Evolutionary conservation across 768 basidiomycete genomes (phyloP), one percentile per base, ranked within the genome.

Genomic region (Lepiota brunneoincarnata): DNA sequence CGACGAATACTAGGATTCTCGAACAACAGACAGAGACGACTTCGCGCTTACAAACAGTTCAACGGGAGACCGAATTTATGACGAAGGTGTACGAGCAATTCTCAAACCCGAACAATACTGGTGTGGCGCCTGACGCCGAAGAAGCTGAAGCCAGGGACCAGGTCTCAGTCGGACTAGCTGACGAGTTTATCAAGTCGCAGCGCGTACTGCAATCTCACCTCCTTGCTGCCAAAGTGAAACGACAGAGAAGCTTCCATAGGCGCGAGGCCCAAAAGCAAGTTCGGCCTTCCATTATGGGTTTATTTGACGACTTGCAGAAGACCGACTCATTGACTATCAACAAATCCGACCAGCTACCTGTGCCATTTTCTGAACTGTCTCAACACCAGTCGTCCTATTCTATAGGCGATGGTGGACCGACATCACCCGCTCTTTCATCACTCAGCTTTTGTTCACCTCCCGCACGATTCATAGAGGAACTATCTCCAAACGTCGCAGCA

Each of bases 11-110:
- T 6, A 78, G 80, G 51, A 90, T 93, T 38, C 72, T 81, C 18
- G 71, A 76, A 52, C 82, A 87, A 57, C 90, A 92, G 63, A 67
- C 66, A 1, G 77, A 80, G 59, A 90, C 89, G 0, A 69, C 77
- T 4, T 72, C 72, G 36, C 82, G 84, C 55, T 72, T 91, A 23
- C 78, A 79, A n/a, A 78, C 79, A 3, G 87, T 89, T 9, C 87
- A 89, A 59, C 76, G 80, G 54, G 88, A 91, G 60, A 84, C 85
- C 2, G 80, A 87, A 43, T 80, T 78, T 50, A 89, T 93, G 57
- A 76, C 77, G 42, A 80, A 79, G 51, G 78, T 83, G 5, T 92
- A 91, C 58, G 88, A 89, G 56, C 83, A 73, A 51, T 75, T 91
- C 35, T 77, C 77, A 20, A 82, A 84, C 41, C 77, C 75, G 11